Evolutionary conservation across 2,329 filamentous ascomycete species (phyloP).

Genomic region (Ophiostoma ulmi): DNA sequence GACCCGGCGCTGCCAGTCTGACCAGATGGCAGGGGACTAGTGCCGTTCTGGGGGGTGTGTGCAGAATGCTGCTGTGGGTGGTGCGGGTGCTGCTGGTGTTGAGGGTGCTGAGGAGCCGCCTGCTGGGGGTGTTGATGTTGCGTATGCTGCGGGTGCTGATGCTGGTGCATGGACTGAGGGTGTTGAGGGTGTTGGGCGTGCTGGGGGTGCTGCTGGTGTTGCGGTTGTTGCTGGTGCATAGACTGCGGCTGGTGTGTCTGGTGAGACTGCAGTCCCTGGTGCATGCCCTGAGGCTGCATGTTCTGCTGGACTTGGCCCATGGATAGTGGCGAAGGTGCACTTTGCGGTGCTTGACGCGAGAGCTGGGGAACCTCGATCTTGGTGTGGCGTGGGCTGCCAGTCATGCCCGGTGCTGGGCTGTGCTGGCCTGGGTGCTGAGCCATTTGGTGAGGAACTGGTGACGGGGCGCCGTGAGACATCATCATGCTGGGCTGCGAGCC

Average conservation of each 20-base stretch:
- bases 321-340: slow-evolving; percentile 26
- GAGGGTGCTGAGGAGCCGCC: slow-evolving; percentile 14
- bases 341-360: slow-evolving; percentile 46
- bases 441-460: slow-evolving; percentile 50
- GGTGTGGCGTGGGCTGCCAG: slow-evolving; percentile 55
- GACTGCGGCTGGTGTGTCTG: slow-evolving; percentile 19
- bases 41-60: slow-evolving; percentile 24
- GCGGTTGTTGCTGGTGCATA: slow-evolving; percentile 23
- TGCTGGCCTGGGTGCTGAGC: slow-evolving; percentile 55
- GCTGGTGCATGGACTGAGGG: slow-evolving; percentile 22
- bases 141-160: slow-evolving; percentile 27
- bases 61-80: slow-evolving; percentile 29
- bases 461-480: slow-evolving; percentile 54
- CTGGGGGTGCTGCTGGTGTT: slow-evolving; percentile 21
- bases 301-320: slow-evolving; percentile 27
- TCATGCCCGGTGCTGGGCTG: slow-evolving; percentile 52
- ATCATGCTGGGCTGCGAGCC: slow-evolving; percentile 61
- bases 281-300: slow-evolving; percentile 41
- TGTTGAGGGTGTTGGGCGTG: slow-evolving; percentile 19
- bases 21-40: slow-evolving; percentile 23
- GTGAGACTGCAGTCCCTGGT: slow-evolving; percentile 26
- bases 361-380: slow-evolving; percentile 63
- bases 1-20: slow-evolving; percentile 28
- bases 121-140: slow-evolving; percentile 30
- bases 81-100: slow-evolving; percentile 28